These are phyloP conservation scores for Penicillium sp. DNA, from an alignment of 2,329 filamentous ascomycete species.

Conservation along the genomic window DNA sequence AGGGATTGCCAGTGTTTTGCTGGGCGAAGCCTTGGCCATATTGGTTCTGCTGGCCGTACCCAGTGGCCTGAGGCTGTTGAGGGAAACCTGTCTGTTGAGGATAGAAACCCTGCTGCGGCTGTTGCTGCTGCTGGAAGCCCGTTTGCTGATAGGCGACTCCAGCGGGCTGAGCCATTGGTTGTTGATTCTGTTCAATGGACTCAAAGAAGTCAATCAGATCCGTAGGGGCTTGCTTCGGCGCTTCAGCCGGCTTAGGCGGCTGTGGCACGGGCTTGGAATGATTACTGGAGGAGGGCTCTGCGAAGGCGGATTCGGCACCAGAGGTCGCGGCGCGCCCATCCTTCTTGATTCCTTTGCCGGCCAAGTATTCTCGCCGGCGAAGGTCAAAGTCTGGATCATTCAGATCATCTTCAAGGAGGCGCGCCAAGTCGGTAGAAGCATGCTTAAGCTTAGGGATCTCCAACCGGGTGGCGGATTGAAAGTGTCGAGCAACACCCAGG, in stretches of 20 bases:
- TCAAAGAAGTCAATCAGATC: conserved; percentile 95
- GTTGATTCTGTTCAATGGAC: conserved; percentile 87
- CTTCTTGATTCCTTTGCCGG: conserved; percentile 76
- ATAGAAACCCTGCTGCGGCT: conserved; percentile 41
- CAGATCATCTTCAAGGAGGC: conserved; percentile 90
- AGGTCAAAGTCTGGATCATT: conserved; percentile 94
- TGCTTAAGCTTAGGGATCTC: conserved; percentile 98
- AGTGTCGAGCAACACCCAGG: conserved; percentile 81
- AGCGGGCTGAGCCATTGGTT: conserved; percentile 60
- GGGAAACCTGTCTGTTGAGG: conserved; percentile 47
- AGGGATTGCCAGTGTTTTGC: conserved; percentile 41
- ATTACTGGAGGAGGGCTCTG: conserved; percentile 32
- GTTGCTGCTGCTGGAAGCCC: conserved; percentile 38
- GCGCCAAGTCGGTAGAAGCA: conserved; percentile 86
- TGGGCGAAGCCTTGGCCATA: conserved; percentile 33
- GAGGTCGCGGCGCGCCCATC: conserved; percentile 46
- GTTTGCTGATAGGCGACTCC: conserved; percentile 44
- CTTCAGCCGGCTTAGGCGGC: conserved; percentile 37
- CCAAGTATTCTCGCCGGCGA: conserved; percentile 87
- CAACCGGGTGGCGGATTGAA: conserved; percentile 87
- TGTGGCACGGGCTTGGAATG: conserved; percentile 28
- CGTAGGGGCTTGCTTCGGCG: conserved; percentile 51
- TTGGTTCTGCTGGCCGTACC: conserved; percentile 39
- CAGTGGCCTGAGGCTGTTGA: conserved; percentile 41
- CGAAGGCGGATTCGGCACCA: conserved; percentile 31